Percentiles rank a stretch among this genome's conserved stretches.
phyloP scores from a whole-genome alignment of 1,284 basidiomycete genomes.

The Marasmius tenuissimus region DNA sequence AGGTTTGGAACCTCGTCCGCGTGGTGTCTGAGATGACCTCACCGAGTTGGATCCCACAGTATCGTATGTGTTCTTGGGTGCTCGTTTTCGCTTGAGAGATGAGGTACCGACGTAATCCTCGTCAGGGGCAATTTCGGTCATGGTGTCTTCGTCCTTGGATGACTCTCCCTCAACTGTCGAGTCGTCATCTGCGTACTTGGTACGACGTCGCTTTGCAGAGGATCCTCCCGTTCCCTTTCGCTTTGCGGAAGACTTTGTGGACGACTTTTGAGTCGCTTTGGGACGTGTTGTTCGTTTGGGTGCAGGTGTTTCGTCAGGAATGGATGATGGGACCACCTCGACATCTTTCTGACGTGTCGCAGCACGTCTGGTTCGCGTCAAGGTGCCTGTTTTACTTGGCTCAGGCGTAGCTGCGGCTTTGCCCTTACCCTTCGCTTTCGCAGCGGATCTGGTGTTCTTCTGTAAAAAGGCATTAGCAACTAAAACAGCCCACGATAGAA shows the following conservation, averaged over 20 bases:
- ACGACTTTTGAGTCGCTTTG: neutral
- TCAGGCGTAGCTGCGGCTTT: constrained; percentile 2
- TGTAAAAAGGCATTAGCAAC: too few relatives aligned
- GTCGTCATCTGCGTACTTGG: constrained; percentile 3
- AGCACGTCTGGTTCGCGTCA: constrained; percentile 2
- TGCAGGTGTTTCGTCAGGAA: constrained; percentile 3
- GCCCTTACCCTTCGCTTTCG: constrained; percentile 7
- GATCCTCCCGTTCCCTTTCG: neutral
- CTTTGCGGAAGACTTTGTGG: neutral
- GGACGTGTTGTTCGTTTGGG: constrained; percentile 6
- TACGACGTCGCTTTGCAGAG: neutral
- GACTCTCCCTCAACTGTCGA: neutral
- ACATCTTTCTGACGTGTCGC: constrained; percentile 17
- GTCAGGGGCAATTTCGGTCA: constrained; percentile 43
- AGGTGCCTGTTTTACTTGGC: neutral
- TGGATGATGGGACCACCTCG: constrained; percentile 13
- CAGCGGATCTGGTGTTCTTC: neutral
- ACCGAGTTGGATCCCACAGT: constrained; percentile 4
- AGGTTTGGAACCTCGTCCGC: constrained; percentile 21
- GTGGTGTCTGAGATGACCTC: constrained; percentile 16
- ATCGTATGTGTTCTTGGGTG: constrained; percentile 20
- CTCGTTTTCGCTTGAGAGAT: constrained; percentile 53
- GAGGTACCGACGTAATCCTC: constrained; percentile 40
- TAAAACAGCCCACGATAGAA: too few relatives aligned
- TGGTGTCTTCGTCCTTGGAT: constrained; percentile 34